Percentiles rank a stretch among this genome's conserved stretches.
These are phyloP conservation scores for Carex cristatella DNA, from an alignment of 176 grass and related monocot genomes.

Conservation along the genomic window DNA sequence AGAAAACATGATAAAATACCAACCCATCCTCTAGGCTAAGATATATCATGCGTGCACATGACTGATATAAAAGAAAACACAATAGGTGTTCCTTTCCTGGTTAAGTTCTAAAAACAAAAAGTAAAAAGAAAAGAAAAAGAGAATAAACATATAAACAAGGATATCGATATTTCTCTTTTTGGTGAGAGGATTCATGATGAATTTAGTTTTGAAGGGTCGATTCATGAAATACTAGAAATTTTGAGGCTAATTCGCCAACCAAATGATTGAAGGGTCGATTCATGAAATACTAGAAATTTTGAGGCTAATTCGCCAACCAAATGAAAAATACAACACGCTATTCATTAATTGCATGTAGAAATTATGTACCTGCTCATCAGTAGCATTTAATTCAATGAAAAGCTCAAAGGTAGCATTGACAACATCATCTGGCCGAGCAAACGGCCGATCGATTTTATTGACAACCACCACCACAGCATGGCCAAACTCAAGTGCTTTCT, in stretches of 20 bases:
- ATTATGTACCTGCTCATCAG: constrained; percentile 91
- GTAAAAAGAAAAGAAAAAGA: too few relatives aligned
- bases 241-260: not conserved
- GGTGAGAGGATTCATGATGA: too few relatives aligned
- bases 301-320: not conserved
- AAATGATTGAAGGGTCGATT: not conserved
- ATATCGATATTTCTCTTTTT: too few relatives aligned
- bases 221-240: not conserved
- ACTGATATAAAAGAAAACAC: not conserved
- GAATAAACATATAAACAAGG: not conserved
- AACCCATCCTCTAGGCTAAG: not conserved
- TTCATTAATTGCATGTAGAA: not conserved
- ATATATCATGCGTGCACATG: not conserved
- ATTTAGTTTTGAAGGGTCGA: not conserved
- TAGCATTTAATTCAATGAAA: constrained; percentile 98
- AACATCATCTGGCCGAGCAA: constrained; percentile 86
- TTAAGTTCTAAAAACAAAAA: not conserved
- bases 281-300: not conserved
- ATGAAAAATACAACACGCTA: not conserved
- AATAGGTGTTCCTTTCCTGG: not conserved
- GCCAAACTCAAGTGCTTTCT: constrained; percentile 97
- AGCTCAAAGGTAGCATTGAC: constrained; percentile 98
- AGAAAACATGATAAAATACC: not conserved
- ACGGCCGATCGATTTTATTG: constrained; percentile 91
- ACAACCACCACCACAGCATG: constrained; percentile 97